Base-by-base conservation (phyloP, 2,329 filamentous ascomycete species). In the Lasiodiplodia gonubiensis region DNA sequence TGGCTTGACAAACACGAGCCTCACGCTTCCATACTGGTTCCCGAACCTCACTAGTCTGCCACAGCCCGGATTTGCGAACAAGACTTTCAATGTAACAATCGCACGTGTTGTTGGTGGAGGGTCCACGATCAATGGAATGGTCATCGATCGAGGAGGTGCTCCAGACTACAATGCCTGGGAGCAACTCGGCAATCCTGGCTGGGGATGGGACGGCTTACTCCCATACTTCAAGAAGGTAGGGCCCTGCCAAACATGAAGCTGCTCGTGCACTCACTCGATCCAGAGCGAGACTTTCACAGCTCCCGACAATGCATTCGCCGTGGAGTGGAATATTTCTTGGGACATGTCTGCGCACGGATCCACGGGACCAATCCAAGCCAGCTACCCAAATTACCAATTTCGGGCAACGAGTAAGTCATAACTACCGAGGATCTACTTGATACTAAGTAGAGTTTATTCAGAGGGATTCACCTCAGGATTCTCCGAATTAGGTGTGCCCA, bases 31-130 rank as follows among this genome's bases (percentile, higher is more conserved):
- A 33, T 33, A 33, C 30, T 33, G 30, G 30, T 33, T 33, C 30
- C 30, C 8, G 7, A 33, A 78, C 66, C 71, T 75, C 39, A 67
- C 74, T 48, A 78, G 74, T 30, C 70, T 67, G 11, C 71, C 74
- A 7, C 78, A 79, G 69, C 66, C 74, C 1, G 70, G 72, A 18
- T 78, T 83, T 4, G 77, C 79, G 18, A 76, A 77, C 11, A 78
- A 82, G 1, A 70, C 76, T 2, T 79, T 84, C 16, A 67, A 73
- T 4, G 81, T 83, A 51, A 80, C 80, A 30, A 78, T 69, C 7
- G 74, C 72, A 14, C 70, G 70, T 69, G 68, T 76, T 1, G 73
- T 80, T 3, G 79, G 79, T 3, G 79, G 79, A 1, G 75, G 76
- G 12, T 76, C 74, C 21, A 75, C 76, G 1, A 74, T 80, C 27